phyloP scores from a whole-genome alignment of 805 yeast species.

The Kodamaea neixiangensis region DNA sequence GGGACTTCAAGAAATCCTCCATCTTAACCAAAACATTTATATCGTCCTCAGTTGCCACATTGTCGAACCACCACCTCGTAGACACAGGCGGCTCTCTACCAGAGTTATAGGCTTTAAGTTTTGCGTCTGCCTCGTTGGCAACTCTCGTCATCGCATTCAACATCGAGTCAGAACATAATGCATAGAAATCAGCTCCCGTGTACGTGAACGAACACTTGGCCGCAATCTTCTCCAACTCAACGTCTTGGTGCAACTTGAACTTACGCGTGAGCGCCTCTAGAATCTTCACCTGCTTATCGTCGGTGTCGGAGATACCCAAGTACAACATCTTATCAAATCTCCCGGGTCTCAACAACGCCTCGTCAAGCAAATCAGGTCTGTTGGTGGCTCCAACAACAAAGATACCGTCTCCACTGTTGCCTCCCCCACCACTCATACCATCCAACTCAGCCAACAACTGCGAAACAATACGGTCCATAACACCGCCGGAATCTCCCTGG shows the following conservation, averaged over 20 bases:
- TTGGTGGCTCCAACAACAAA: slow-evolving; percentile 99
- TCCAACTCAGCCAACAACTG: slow-evolving; percentile 93
- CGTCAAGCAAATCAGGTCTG: slow-evolving; percentile 92
- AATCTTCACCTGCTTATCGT: slow-evolving; percentile 83
- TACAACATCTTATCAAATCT: slow-evolving; percentile 95
- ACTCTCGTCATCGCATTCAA: slow-evolving; percentile 92
- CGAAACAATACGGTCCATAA: slow-evolving; percentile 97
- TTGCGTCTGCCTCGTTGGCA: slow-evolving; percentile 72
- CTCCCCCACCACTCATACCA: slow-evolving; percentile 83
- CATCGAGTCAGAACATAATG: slow-evolving; percentile 94
- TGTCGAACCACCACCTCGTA: slow-evolving; percentile 89
- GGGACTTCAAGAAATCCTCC: slow-evolving; percentile 80
- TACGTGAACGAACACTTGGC: slow-evolving; percentile 80
- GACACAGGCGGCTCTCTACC: slow-evolving; percentile 49
- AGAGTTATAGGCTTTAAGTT: slow-evolving; percentile 55
- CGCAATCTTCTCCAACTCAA: slow-evolving; percentile 62
- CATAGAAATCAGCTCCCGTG: slow-evolving; percentile 98
- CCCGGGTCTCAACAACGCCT: slow-evolving; percentile 90
- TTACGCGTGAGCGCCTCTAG: slow-evolving; percentile 87
- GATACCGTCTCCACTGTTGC: slow-evolving; percentile 67
- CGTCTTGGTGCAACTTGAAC: slow-evolving; percentile 60
- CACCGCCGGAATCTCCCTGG: slow-evolving; percentile 99
- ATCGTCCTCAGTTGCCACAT: slow-evolving; percentile 68
- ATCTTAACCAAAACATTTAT: slow-evolving; percentile 64
- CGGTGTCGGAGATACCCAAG: slow-evolving; percentile 88